Base-by-base conservation (phyloP, 805 yeast species). In the Starmerella etchellsii region DNA sequence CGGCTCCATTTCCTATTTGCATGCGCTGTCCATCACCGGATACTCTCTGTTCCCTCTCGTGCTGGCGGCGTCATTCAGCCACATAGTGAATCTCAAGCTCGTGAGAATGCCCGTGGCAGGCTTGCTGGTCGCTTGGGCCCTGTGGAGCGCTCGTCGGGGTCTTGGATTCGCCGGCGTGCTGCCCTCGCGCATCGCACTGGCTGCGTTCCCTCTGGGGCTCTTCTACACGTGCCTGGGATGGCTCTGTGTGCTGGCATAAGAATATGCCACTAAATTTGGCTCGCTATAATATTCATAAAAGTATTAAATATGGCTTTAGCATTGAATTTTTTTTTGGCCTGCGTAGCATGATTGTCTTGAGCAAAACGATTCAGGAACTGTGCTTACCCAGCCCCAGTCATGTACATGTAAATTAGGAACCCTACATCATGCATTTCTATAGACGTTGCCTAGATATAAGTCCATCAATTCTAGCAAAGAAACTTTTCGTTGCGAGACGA, bases 11-110 rank as follows among this genome's bases (percentile, higher is more conserved):
- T 74, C 81, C 2, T 76, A 74, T 52, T 65, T 78, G 63, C 73
- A 74, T 35, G 83, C 83, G 2, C 63, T 78, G 39, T 73, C 80
- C 46, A 77, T 81, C 23, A 69, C 76, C 5, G 85, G 85, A 1
- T 78, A 78, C 62, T 74, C 79, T 13, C 59, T 75, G 55, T 78
- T 78, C 58, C 85, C 85, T 10, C 64, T 78, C 29, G 69, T 75
- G 2, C 52, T 71, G 9, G 74, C 77, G 0, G 70, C 76, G 10
- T 37, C 70, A 3, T 42, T 74, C 21, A 64, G 77, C 34, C 60
- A 71, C 19, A 54, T 72, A 15, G 59, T 76, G n/a, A 57, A 61
- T 34, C 61, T 66, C 65, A 67, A 68, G 46, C 56, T 74, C 14
- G 47, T 76, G 5, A 60, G 83, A 43, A 60, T 76, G 19, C 58